A percentile compares a stretch with the other conserved stretches of the same genome.
These are phyloP conservation scores for Pseudocercospora ulei DNA, from an alignment of 2,329 filamentous ascomycete genomes.

Conservation along the genomic window DNA sequence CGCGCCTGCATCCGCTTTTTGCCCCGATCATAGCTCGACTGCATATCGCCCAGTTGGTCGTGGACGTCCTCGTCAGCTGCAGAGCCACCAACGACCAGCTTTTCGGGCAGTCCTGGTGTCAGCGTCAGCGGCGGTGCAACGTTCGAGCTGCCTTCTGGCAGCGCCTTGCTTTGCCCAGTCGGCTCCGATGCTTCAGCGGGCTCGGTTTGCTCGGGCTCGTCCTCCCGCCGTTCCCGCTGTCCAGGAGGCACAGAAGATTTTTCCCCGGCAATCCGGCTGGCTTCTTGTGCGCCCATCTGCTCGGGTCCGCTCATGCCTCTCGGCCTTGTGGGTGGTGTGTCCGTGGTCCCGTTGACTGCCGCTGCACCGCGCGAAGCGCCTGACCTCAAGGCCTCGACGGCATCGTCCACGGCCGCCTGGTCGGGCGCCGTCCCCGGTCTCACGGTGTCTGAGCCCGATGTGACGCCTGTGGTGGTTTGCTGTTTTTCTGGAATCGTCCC, in stretches of 20 bases:
- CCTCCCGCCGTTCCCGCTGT: not conserved
- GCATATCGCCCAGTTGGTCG: slow-evolving; percentile 17
- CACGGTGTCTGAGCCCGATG: not conserved
- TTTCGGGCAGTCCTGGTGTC: slow-evolving; percentile 10
- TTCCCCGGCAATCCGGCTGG: slow-evolving; percentile 23
- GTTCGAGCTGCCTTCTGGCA: not conserved
- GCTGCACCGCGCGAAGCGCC: slow-evolving; percentile 57
- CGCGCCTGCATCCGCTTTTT: slow-evolving; percentile 41
- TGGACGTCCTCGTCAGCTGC: slow-evolving; percentile 11
- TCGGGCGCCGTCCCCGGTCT: slow-evolving; percentile 4
- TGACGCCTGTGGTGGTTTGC: slow-evolving; percentile 19
- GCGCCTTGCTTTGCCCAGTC: not conserved
- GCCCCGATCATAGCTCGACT: slow-evolving; percentile 18
- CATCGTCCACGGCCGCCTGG: slow-evolving; percentile 12
- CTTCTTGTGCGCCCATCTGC: slow-evolving; percentile 22
- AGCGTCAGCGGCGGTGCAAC: slow-evolving; percentile 2
- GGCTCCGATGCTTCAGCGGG: not conserved
- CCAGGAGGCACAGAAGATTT: slow-evolving; percentile 15
- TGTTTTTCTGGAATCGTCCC: slow-evolving; percentile 38
- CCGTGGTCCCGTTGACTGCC: slow-evolving; percentile 44
- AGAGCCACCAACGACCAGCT: slow-evolving; percentile 12
- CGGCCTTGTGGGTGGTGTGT: slow-evolving; percentile 7
- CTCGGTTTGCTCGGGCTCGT: not conserved
- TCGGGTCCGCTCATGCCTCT: slow-evolving; percentile 20
- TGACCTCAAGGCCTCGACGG: slow-evolving; percentile 14